A percentile compares a stretch with the other conserved stretches of the same genome.
These are phyloP conservation scores for Aspergillus quadrilineatus DNA, from an alignment of 2,329 filamentous ascomycete genomes.

Conservation along the genomic window DNA sequence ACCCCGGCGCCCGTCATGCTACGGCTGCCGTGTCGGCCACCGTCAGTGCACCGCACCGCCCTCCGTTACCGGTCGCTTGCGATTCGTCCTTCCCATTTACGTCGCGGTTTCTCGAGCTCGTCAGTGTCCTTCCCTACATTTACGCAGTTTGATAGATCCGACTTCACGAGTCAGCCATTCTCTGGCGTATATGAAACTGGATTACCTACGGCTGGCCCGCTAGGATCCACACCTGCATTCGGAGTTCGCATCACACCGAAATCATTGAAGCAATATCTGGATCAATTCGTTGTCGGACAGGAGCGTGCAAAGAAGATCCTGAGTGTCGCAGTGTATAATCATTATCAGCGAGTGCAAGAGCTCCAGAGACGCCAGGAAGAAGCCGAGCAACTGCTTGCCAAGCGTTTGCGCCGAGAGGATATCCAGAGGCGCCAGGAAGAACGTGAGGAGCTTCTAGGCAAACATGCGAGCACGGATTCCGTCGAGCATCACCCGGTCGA, in stretches of 20 bases:
- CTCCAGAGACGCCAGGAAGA: conserved; percentile 74
- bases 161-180: conserved; percentile 63
- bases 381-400: conserved; percentile 69
- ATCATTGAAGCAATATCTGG: conserved; percentile 80
- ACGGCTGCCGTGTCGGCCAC: conserved; percentile 28
- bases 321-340: conserved; percentile 91
- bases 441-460: conserved; percentile 69
- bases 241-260: conserved; percentile 61
- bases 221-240: conserved; percentile 58
- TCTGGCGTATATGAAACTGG: conserved; percentile 64
- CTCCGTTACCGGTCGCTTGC: conserved; percentile 25
- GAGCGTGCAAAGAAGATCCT: conserved; percentile 89
- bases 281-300: conserved; percentile 95
- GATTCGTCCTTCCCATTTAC: conserved; percentile 7
- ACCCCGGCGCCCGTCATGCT: conserved; percentile 29
- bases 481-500: conserved; percentile 72
- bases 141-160: conserved; percentile 58
- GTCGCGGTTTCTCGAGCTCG: conserved; percentile 27
- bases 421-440: conserved; percentile 74
- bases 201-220: conserved; percentile 61
- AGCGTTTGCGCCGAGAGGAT: conserved; percentile 39
- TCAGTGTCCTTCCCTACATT: conserved; percentile 41
- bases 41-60: conserved; percentile 20
- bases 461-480: conserved; percentile 69
- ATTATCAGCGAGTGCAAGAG: conserved; percentile 85